Conservation (phyloP, 2,329 filamentous ascomycete species). For the Balansia obtecta region DNA sequence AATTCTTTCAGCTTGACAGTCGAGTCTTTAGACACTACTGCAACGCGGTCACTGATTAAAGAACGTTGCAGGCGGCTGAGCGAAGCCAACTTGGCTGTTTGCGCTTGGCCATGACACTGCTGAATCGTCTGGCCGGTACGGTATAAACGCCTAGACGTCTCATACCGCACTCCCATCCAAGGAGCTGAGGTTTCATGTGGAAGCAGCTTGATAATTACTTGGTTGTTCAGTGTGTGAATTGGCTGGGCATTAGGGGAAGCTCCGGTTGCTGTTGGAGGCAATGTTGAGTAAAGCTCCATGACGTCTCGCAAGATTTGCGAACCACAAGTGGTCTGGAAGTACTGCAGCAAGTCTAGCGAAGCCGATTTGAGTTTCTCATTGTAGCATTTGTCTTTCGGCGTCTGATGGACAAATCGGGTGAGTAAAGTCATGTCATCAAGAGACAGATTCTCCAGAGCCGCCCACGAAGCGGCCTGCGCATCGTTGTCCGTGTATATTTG, state of each 20-base stretch:
- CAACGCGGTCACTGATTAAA: constrained; percentile 38
- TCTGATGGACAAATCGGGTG: constrained; percentile 18
- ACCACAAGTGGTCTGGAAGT: constrained; percentile 21
- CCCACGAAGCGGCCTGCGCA: constrained; percentile 15
- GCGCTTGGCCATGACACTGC: constrained; percentile 24
- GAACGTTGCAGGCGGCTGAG: constrained; percentile 51
- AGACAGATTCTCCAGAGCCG: constrained; percentile 35
- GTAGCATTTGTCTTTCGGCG: constrained; percentile 6
- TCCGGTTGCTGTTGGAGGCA: constrained; percentile 16
- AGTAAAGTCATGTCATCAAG: constrained; percentile 31
- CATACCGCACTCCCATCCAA: constrained; percentile 42
- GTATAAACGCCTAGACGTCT: constrained; percentile 34
- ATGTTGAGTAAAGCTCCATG: constrained; percentile 20
- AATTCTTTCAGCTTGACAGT: constrained; percentile 43
- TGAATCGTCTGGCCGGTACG: constrained; percentile 29
- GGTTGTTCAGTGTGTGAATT: constrained; percentile 48
- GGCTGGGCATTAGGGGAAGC: constrained; percentile 32
- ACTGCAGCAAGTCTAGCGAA: constrained; percentile 16
- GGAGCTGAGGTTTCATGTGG: constrained; percentile 20
- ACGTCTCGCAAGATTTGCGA: constrained; percentile 20
- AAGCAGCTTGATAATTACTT: constrained; percentile 35
- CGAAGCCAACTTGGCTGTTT: constrained; percentile 35
- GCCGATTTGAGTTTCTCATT: constrained; percentile 6
- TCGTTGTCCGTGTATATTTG: constrained; percentile 18
- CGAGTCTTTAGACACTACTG: constrained; percentile 46